phyloP scores from a whole-genome alignment of 106 monocot genomes.

The Phalaenopsis aphrodite region DNA sequence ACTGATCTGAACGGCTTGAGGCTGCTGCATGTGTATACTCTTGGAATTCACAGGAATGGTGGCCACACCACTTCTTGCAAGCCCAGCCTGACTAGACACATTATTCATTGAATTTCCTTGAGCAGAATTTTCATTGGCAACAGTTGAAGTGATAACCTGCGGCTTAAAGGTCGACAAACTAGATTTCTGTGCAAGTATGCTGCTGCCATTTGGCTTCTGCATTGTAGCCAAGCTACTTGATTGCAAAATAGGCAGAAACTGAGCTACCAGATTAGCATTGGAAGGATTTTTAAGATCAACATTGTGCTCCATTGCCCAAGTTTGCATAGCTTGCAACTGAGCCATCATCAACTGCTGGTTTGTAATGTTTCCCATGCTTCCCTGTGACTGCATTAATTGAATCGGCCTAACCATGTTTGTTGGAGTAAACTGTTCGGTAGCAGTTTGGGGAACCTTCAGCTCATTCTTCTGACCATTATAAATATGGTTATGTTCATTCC shows the following conservation, averaged over 20 bases:
- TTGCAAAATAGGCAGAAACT: conserved; percentile 67
- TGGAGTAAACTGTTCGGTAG: conserved; percentile 26
- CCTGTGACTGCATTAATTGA: conserved; percentile 31
- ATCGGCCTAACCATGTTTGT: conserved; percentile 28
- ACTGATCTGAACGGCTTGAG: conserved; percentile 19
- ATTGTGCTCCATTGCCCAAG: conserved; percentile 81
- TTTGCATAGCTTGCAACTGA: conserved; percentile 66
- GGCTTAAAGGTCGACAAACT: conserved; percentile 35
- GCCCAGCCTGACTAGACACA: conserved; percentile 28
- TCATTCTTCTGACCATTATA: conserved; percentile 43
- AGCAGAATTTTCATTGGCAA: conserved; percentile 51
- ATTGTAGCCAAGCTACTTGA: conserved; percentile 37
- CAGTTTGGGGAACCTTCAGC: conserved; percentile 32
- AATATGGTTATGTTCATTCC: conserved; percentile 24
- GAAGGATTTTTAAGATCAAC: conserved; percentile 73
- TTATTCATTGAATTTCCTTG: conserved; percentile 38
- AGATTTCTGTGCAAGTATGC: conserved; percentile 14
- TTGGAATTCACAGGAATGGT: conserved; percentile 11
- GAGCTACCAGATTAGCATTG: conserved; percentile 53
- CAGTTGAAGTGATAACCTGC: conserved; percentile 36
- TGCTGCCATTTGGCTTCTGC: conserved; percentile 45
- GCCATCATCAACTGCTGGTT: conserved; percentile 51
- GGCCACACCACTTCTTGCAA: conserved; percentile 21
- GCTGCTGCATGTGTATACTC: conserved; percentile 45
- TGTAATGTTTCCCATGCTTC: conserved; percentile 28